Conservation (phyloP, 2,329 filamentous ascomycete genomes). For the Trichoderma semiorbis region DNA sequence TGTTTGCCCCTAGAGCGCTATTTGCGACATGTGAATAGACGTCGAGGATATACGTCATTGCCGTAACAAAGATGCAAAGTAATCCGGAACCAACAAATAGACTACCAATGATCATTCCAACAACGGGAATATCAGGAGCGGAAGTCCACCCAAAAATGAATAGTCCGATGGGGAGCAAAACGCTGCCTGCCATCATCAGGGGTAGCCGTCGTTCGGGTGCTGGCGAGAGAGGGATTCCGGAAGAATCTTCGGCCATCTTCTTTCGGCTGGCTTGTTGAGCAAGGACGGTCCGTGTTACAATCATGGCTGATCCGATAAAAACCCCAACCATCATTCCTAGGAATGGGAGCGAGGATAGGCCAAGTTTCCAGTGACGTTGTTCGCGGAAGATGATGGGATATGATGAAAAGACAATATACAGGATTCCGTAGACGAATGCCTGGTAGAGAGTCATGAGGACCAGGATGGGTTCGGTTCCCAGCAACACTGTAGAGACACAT, state of each 20-base stretch:
- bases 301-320: slow-evolving; percentile 8
- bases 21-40: slow-evolving; percentile 32
- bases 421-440: slow-evolving; percentile 49
- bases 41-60: slow-evolving; percentile 42
- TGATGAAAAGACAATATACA: slow-evolving; percentile 54
- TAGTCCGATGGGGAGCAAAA: slow-evolving; percentile 7
- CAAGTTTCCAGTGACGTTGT: slow-evolving; percentile 41
- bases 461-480: slow-evolving; percentile 9
- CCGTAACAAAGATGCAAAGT: slow-evolving; percentile 25
- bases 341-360: slow-evolving; percentile 9
- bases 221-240: background rate
- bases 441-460: slow-evolving; percentile 36
- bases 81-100: background rate
- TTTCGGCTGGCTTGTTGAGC: background rate
- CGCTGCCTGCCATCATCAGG: slow-evolving; percentile 11
- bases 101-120: slow-evolving; percentile 26
- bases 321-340: slow-evolving; percentile 15
- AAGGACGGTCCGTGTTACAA: background rate
- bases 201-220: slow-evolving; percentile 7
- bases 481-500: background rate
- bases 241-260: background rate
- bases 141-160: slow-evolving; percentile 15
- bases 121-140: slow-evolving; percentile 27
- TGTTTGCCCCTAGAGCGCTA: slow-evolving; percentile 32
- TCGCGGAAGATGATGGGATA: slow-evolving; percentile 48